Conservation (phyloP, 441 rosid species). For the Aquilaria agallochum region DNA sequence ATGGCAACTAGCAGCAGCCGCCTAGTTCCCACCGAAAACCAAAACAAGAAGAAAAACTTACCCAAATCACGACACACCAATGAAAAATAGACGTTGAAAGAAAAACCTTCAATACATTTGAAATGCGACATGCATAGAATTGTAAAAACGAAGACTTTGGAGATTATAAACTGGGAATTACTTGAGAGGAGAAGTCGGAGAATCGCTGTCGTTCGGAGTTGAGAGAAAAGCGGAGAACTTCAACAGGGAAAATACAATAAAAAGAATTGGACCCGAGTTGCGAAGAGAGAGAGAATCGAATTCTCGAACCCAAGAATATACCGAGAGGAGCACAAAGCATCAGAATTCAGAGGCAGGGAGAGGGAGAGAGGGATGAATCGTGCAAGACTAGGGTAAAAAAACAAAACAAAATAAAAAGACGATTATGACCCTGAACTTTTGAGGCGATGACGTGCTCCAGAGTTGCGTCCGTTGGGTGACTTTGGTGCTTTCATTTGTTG, state of each 20-base stretch:
- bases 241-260: neutral
- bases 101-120: too few relatives aligned
- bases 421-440: conserved; percentile 24
- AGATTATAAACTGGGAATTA: conserved; percentile 15
- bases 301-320: conserved; percentile 39
- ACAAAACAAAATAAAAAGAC: conserved; percentile 8
- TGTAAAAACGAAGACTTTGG: too few relatives aligned
- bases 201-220: neutral
- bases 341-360: neutral
- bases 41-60: too few relatives aligned
- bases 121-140: too few relatives aligned
- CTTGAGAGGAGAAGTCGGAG: conserved; percentile 4
- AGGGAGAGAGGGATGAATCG: neutral
- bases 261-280: conserved; percentile 8
- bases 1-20: too few relatives aligned
- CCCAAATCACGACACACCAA: too few relatives aligned
- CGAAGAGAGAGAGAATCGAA: conserved; percentile 9
- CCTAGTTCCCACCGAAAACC: too few relatives aligned
- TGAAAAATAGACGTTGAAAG: too few relatives aligned
- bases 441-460: conserved; percentile 16
- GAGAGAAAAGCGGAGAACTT: conserved; percentile 7
- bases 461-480: conserved; percentile 3
- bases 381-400: conserved; percentile 26
- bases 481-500: neutral
- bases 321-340: conserved; percentile 20